Conservation (phyloP, 2,329 filamentous ascomycete species). For the Monosporascus ibericus region DNA sequence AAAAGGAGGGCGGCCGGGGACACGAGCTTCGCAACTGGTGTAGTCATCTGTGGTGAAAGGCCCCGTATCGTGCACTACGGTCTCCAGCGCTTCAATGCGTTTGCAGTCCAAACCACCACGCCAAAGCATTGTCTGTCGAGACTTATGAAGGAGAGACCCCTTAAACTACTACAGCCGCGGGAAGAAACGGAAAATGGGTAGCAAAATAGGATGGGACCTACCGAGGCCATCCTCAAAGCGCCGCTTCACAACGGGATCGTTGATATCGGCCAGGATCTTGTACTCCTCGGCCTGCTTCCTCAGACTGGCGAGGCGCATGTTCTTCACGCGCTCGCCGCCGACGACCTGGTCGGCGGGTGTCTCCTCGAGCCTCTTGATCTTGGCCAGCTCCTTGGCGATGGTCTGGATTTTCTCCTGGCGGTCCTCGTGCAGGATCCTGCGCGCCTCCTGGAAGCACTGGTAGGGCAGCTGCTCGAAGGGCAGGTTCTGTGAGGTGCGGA, state of each 20-base stretch:
- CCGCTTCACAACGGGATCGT: constrained; percentile 90
- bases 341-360: constrained; percentile 49
- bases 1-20: constrained; percentile 14
- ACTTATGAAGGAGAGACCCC: too few relatives aligned
- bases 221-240: constrained; percentile 87
- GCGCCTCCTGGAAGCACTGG: constrained; percentile 95
- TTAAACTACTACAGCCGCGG: too few relatives aligned
- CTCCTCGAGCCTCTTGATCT: constrained; percentile 62
- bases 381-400: constrained; percentile 61
- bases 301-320: constrained; percentile 64
- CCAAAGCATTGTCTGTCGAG: neutral
- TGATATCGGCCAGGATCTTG: constrained; percentile 89
- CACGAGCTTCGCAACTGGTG: constrained; percentile 12
- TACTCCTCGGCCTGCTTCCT: constrained; percentile 65
- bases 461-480: constrained; percentile 94
- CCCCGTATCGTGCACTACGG: constrained; percentile 4
- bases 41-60: constrained; percentile 9
- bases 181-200: neutral
- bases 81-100: neutral
- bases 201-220: constrained; percentile 35
- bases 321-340: constrained; percentile 60
- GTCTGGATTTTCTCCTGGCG: constrained; percentile 71
- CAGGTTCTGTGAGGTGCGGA: constrained; percentile 58
- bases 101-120: constrained; percentile 1
- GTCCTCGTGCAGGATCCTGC: constrained; percentile 74